Evolutionary conservation across 257 asterid species (phyloP), one percentile per base, ranked within the genome.

Genomic region (Gardenia jasminoides): DNA sequence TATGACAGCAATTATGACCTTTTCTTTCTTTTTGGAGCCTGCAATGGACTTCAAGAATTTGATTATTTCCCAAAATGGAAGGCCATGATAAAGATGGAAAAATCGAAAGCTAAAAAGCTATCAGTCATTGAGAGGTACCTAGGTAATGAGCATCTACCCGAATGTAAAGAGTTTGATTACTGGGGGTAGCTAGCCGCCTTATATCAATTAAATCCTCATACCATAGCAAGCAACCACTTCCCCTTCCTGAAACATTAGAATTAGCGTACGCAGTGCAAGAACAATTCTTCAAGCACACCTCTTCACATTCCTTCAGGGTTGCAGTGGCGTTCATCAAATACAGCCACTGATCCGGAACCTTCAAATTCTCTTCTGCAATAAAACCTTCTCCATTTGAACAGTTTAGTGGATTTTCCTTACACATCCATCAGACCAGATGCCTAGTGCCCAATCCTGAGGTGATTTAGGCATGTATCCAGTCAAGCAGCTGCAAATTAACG

Each of bases 311-410:
- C 26, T 78, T 76, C 78, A 92, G 69, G 10, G 66, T 44, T 88
- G 85, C 80, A 39, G 6, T 16, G 31, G 54, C 94, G 46, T 79
- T 79, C 22, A 90, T 85, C 58, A 69, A 86, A 89, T 44, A 86
- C 80, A 64, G 1, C 68, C 68, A 64, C 6, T 28, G 36, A 76
- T 88, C 90, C 13, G 98, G 98, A 87, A 94, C 72, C 43, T 92
- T 92, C 80, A 92, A 88, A 52, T 79, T 72, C 0, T 44, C 84
- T 82, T 86, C 6, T 67, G 20, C 56, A 19, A 80, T 3, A 66
- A 94, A 94, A 16, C 88, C 92, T 19, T 88, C 94, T 8, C 44
- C 79, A 2, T 6, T 31, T 4, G 65, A 61, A 61, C 98, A 91
- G 10, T 88, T 82, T 75, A 94, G 69, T 15, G 80, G 20, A 13